A percentile compares a stretch with the other conserved stretches of the same genome.
phyloP scores from a whole-genome alignment of 2,329 filamentous ascomycete genomes.

The Aspergillus sergii region DNA sequence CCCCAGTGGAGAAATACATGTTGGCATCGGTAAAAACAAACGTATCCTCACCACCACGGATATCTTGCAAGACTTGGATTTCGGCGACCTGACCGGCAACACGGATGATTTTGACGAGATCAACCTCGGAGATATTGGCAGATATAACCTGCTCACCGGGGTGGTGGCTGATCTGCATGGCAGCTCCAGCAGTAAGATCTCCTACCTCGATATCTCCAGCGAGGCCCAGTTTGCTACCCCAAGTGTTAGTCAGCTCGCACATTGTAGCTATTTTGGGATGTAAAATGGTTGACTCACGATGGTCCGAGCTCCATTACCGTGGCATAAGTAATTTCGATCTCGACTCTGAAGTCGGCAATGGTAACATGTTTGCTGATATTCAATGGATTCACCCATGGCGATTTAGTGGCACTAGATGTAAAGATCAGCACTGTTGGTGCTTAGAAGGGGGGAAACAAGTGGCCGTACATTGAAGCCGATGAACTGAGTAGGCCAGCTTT shows the following conservation, averaged over 20 bases:
- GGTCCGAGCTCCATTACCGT: neutral
- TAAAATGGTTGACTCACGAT: neutral
- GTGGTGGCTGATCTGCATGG: neutral
- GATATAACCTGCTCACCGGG: neutral
- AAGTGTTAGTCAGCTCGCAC: neutral
- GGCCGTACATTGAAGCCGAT: neutral
- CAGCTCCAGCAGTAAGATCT: neutral
- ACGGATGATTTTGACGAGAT: neutral
- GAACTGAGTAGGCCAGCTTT: neutral
- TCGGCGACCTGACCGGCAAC: neutral
- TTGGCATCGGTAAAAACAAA: neutral
- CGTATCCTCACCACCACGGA: neutral
- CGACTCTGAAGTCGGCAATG: conserved; percentile 1
- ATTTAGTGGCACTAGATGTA: neutral
- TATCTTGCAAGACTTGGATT: neutral
- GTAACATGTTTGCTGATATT: conserved; percentile 1
- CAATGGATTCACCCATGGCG: conserved; percentile 1
- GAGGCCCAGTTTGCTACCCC: neutral
- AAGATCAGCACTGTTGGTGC: neutral
- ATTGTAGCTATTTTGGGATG: neutral
- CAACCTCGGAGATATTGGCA: neutral
- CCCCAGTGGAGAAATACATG: neutral
- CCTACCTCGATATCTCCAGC: neutral
- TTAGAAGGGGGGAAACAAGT: neutral
- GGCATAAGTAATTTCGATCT: neutral